These are phyloP conservation scores for Alternaria metachromatica DNA, from an alignment of 2,329 filamentous ascomycete species.

Conservation along the genomic window DNA sequence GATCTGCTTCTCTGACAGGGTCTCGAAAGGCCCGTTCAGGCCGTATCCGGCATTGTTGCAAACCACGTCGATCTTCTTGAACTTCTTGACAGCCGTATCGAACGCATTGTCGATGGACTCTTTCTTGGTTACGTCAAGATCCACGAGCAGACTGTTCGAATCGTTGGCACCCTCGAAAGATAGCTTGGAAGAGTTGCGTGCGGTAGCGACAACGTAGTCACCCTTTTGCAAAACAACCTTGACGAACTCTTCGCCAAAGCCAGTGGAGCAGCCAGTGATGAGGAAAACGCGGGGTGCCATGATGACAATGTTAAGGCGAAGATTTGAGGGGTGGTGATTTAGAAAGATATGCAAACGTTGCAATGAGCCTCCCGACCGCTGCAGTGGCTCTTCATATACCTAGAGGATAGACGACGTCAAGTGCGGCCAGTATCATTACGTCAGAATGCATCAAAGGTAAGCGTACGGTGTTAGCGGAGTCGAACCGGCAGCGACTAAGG, in stretches of 20 bases:
- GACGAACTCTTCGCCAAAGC: slow-evolving; percentile 55
- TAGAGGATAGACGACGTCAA: neutral
- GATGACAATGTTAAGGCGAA: neutral
- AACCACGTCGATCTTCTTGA: slow-evolving; percentile 64
- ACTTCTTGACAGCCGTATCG: slow-evolving; percentile 55
- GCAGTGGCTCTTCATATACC: neutral
- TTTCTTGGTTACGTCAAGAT: slow-evolving; percentile 61
- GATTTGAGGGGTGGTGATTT: no score
- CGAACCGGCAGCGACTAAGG: neutral
- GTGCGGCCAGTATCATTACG: neutral
- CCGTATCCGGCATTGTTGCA: slow-evolving; percentile 69
- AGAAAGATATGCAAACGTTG: neutral
- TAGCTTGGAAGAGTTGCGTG: slow-evolving; percentile 54
- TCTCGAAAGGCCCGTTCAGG: slow-evolving; percentile 61
- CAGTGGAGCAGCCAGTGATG: slow-evolving; percentile 57
- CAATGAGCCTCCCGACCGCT: neutral
- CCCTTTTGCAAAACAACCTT: slow-evolving; percentile 52
- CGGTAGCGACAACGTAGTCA: slow-evolving; percentile 55
- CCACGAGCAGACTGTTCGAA: slow-evolving; percentile 57
- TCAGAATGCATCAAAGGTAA: neutral
- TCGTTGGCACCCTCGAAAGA: slow-evolving; percentile 50
- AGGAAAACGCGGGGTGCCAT: slow-evolving; percentile 56
- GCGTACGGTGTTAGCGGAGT: slow-evolving; percentile 1
- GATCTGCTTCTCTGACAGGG: slow-evolving; percentile 57
- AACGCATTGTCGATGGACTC: slow-evolving; percentile 56